A percentile compares a stretch with the other conserved stretches of the same genome.
Conservation (phyloP, 176 grass and related monocot species). For the Eragrostis curvula region DNA sequence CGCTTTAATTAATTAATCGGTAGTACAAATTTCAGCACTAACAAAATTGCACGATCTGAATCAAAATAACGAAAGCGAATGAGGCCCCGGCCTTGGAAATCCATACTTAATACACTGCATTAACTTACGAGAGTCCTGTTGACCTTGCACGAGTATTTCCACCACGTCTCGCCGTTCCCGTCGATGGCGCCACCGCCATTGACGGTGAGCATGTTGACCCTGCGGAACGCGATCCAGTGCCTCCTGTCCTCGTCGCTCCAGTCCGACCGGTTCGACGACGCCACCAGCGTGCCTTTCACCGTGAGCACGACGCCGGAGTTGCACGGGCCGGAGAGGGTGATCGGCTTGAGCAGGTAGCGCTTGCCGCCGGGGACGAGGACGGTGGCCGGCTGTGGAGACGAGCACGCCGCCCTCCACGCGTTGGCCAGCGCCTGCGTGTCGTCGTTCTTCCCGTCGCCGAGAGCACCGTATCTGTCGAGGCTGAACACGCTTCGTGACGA, state of each 20-base stretch:
- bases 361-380: conserved; percentile 58
- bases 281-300: conserved; percentile 68
- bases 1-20: background rate
- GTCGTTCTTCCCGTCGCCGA: conserved; percentile 54
- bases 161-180: conserved; percentile 82
- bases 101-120: too few relatives aligned
- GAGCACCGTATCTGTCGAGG: conserved; percentile 57
- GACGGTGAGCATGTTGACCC: conserved; percentile 46
- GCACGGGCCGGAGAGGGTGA: conserved; percentile 71
- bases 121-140: conserved; percentile 54
- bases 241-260: conserved; percentile 42
- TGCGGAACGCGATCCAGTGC: conserved; percentile 60
- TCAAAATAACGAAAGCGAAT: too few relatives aligned
- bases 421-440: conserved; percentile 59
- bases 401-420: conserved; percentile 64
- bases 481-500: conserved; percentile 46
- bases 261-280: conserved; percentile 34
- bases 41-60: too few relatives aligned
- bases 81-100: too few relatives aligned
- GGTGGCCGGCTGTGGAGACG: conserved; percentile 54
- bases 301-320: conserved; percentile 47
- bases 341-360: conserved; percentile 55
- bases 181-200: conserved; percentile 67
- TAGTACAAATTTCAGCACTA: background rate
- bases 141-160: conserved; percentile 79